phyloP scores from a whole-genome alignment of 2,329 filamentous ascomycete genomes.

The Fusarium sambucinum region DNA sequence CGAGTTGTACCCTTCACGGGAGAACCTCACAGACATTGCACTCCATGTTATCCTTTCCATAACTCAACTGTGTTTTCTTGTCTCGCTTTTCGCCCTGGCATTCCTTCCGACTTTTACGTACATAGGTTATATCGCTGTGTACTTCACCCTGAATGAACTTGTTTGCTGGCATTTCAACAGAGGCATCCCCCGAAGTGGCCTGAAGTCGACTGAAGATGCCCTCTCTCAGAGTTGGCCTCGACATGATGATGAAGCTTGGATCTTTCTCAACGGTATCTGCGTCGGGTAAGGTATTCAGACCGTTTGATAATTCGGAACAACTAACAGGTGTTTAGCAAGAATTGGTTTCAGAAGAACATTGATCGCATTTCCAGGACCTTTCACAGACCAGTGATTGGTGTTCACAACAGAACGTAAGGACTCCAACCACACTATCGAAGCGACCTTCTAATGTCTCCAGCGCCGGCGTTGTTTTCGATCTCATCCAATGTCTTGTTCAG shows the following conservation, averaged over 20 bases:
- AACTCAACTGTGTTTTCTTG: constrained; percentile 11
- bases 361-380: constrained; percentile 31
- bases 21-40: constrained; percentile 18
- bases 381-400: constrained; percentile 25
- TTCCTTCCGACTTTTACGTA: constrained; percentile 14
- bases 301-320: fast-evolving
- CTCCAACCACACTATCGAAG: fast-evolving
- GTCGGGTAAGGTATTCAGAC: constrained; percentile 3
- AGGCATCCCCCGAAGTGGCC: constrained; percentile 13
- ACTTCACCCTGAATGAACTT: constrained; percentile 1
- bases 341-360: constrained; percentile 36
- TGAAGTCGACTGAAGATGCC: constrained; percentile 22
- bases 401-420: constrained; percentile 31
- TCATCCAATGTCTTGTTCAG: constrained; percentile 30
- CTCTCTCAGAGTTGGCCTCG: constrained; percentile 15
- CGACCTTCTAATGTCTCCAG: neutral
- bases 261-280: constrained; percentile 38
- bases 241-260: constrained; percentile 31
- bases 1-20: constrained; percentile 20
- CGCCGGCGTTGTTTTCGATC: constrained; percentile 26
- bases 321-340: constrained; percentile 5
- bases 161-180: constrained; percentile 29
- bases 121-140: constrained; percentile 1
- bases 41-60: constrained; percentile 9
- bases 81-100: constrained; percentile 1